A percentile compares a stretch with the other conserved stretches of the same genome.
These are phyloP conservation scores for Magnolia sinica DNA, from an alignment of 164 flowering plant species.

Conservation along the genomic window DNA sequence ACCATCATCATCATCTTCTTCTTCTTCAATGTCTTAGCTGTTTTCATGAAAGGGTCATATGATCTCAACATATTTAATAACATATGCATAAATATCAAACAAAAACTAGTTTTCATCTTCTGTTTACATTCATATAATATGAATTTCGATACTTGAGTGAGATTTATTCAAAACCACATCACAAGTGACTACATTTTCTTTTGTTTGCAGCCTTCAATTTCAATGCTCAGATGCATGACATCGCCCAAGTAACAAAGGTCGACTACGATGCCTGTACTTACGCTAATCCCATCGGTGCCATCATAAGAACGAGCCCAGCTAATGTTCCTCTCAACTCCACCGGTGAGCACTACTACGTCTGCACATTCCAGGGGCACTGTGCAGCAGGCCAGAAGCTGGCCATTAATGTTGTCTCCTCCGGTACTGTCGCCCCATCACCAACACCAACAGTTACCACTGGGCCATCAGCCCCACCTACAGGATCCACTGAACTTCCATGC, in stretches of 20 bases:
- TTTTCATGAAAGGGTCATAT: too few relatives aligned
- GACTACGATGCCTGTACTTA: slow-evolving; percentile 25
- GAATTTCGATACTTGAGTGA: not conserved
- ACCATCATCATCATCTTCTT: not conserved
- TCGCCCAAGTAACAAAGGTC: slow-evolving; percentile 26
- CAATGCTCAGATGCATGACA: slow-evolving; percentile 23
- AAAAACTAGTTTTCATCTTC: not conserved
- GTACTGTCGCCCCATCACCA: not conserved
- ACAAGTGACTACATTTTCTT: not conserved
- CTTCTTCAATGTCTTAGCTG: too few relatives aligned
- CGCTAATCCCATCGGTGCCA: slow-evolving; percentile 5
- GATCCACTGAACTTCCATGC: not conserved
- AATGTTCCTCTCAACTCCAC: slow-evolving; percentile 16
- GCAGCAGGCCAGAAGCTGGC: slow-evolving; percentile 18
- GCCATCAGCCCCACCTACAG: not conserved
- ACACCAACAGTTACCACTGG: not conserved
- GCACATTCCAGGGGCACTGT: slow-evolving; percentile 28
- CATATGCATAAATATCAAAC: too few relatives aligned
- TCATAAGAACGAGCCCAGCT: slow-evolving; percentile 14
- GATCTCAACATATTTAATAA: too few relatives aligned
- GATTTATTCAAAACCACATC: not conserved
- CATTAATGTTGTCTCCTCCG: slow-evolving; percentile 6
- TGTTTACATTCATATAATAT: not conserved
- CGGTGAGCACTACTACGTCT: slow-evolving; percentile 31
- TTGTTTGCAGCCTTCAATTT: slow-evolving; percentile 31